A percentile compares a stretch with the other conserved stretches of the same genome.
Conservation (phyloP, 1,284 basidiomycete species). For the Trichosporon sp. region DNA sequence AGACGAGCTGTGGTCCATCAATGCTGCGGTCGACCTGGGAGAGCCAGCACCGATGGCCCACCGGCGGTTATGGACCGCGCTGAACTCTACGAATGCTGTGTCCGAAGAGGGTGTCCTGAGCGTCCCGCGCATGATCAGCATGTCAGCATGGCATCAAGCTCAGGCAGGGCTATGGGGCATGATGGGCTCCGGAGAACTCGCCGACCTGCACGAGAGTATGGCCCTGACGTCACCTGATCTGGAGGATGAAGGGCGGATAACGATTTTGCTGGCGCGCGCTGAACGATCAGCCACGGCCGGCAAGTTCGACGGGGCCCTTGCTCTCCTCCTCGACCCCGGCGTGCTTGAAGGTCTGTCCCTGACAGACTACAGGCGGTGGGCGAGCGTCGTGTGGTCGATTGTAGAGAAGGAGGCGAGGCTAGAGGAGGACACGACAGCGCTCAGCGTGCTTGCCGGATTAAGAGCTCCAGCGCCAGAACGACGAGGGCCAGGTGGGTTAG, state of each 20-base stretch:
- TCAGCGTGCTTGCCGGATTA: conserved; percentile 32
- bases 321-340: conserved; percentile 37
- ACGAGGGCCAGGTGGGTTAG: conserved; percentile 36
- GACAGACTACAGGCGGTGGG: conserved; percentile 46
- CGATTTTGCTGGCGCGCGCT: conserved; percentile 24
- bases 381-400: conserved; percentile 43
- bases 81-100: conserved; percentile 29
- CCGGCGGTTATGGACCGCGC: conserved; percentile 43
- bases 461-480: conserved; percentile 30
- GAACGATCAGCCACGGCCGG: conserved; percentile 35
- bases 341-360: conserved; percentile 36
- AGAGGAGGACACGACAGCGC: conserved; percentile 32
- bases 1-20: conserved; percentile 53
- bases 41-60: conserved; percentile 52
- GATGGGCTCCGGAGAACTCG: conserved; percentile 44
- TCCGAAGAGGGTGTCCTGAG: conserved; percentile 19
- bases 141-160: conserved; percentile 45
- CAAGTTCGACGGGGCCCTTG: conserved; percentile 42
- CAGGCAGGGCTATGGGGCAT: conserved; percentile 48
- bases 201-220: conserved; percentile 39
- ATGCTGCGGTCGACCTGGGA: conserved; percentile 51
- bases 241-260: conserved; percentile 24
- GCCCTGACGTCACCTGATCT: conserved; percentile 21
- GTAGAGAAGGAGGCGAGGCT: conserved; percentile 38
- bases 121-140: conserved; percentile 32